Base-by-base conservation (phyloP, 176 grass and related monocot species). In the Echinochloa phyllopogon region DNA sequence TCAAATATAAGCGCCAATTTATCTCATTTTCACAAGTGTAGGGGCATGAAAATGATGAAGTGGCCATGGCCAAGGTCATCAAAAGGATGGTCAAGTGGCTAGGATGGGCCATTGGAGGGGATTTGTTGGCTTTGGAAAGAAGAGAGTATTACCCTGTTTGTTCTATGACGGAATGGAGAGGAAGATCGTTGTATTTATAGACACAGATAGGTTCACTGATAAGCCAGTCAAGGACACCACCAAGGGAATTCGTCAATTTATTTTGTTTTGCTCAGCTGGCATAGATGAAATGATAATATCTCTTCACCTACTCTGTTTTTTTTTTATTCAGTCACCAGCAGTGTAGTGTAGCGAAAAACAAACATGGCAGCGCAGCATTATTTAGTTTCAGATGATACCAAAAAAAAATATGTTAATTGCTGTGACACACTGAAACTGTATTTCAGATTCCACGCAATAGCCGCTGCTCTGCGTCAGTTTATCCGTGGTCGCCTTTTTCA, bases 11-110 rank as follows among this genome's bases (percentile, higher is more conserved):
- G 6, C 36, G 38, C 53, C 21, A 23, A 6, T 57, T 42, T 38
- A 76, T n/a, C 37, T 76, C 74, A 40, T 58, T 41, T 37, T 59
- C 74, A 24, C 74, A 76, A 23, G 36, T 76, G 39, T 12, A 57
- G 17, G 20, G 52, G 20, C 71, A 74, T 6, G 27, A 4, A 43
- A 44, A 38, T 41, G 66, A 43, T 21, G 20, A 10, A 69, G 38
- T n/a, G 21, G 20, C 39, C 66, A 44, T 69, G 66, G 66, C 66
- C 20, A 69, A 6, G 39, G 6, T n/a, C 20, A 69, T 51, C 14
- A 51, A 51, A 4, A 51, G 14, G 49, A 51, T 51, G 49, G 49
- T 16, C 13, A 51, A 4, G 49, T 5, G 49, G 49, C 49, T 16
- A 51, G 14, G 49, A 16, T 7, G 18, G 20, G 52, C 74, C 74